Evolutionary conservation across 176 grass and related monocot species (phyloP), one percentile per base, ranked within the genome.

Genomic region (Cocos nucifera): DNA sequence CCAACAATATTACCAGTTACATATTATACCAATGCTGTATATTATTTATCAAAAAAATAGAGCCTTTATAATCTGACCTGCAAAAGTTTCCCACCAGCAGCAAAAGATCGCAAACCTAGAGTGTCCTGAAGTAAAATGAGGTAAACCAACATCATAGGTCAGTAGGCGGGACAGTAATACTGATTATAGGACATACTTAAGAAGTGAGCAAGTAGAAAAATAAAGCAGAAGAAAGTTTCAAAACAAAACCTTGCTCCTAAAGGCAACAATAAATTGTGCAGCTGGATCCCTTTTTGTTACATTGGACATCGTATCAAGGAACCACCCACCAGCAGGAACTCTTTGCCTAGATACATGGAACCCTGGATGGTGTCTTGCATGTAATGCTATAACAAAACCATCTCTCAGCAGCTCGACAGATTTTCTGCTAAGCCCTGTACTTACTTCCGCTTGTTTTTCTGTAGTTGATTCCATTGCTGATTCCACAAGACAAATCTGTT

Each of bases 261-360:
- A 91, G 64, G 69, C 80, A 77, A 97, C 73, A 15, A 97, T 75
- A 60, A 97, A 97, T 73, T 97, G 87, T 62, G 93, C 76, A 64
- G 87, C 93, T n/a, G 87, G 93, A 24, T 97, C 93, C 60, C 93
- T 77, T 75, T 78, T 85, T 53, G 93, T 91, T 72, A 89, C 70
- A 60, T 92, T 97, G 52, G 83, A 87, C 23, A 92, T 63, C 49
- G 75, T 18, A 80, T 97, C 93, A 82, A 97, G 87, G 53, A 97
- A 85, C 87, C 84, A 97, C 17, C 81, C 93, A 22, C 87, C 84
- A 76, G 75, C 76, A 66, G 77, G 75, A 79, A 53, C 69, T 75
- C 84, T 85, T 17, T 85, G 84, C 66, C 93, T 81, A 4, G 87
- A 79, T 54, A 98, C 76, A 69, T 92, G 87, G 53, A 78, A 82